Base-by-base conservation (phyloP, 2,329 filamentous ascomycete species). In the Paradendryphiella salina region DNA sequence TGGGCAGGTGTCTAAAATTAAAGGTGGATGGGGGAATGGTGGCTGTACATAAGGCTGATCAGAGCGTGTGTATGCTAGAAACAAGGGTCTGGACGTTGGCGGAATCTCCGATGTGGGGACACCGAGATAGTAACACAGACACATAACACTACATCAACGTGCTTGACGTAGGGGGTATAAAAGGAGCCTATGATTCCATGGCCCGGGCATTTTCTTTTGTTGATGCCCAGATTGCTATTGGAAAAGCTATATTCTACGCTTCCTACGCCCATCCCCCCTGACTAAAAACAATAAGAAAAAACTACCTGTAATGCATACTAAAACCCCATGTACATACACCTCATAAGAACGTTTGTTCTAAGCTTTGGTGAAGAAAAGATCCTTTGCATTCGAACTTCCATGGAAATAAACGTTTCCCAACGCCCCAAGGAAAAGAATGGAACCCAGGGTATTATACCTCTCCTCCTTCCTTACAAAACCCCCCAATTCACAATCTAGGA, bases 401-500 rank as follows among this genome's bases (percentile, higher is more conserved):
- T 45, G 42, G 33, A 45, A 37, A 45, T 45, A 34, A 45, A 45
- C 36, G 33, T 45, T 39, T n/a, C 31, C 11, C 18, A 31, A 23
- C 48, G 23, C 41, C 21, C 28, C 34, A 36, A 13, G 43, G 21
- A 46, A 40, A 29, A 32, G 23, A 8, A 26, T 13, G 23, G 23
- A 42, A 13, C 35, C 23, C 42, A 41, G 48, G 48, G 42, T 51
- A 50, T 50, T 43, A 31, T 28, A 33, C 26, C 10, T 34, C 31
- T 32, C 23, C 17, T 18, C 21, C 4, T 15, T 14, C 36, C 23
- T 11, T 6, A 29, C 28, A 34, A 6, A 28, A 0, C 40, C 39
- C 15, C 0, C 42, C 5, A 21, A n/a, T 26, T 26, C 31, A 33
- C 34, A 36, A 33, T 54, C 39, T 81, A 96, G 54, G 92, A 96